These are phyloP conservation scores for Saturnispora ahearnii DNA, from an alignment of 805 yeast genomes.

Conservation along the genomic window DNA sequence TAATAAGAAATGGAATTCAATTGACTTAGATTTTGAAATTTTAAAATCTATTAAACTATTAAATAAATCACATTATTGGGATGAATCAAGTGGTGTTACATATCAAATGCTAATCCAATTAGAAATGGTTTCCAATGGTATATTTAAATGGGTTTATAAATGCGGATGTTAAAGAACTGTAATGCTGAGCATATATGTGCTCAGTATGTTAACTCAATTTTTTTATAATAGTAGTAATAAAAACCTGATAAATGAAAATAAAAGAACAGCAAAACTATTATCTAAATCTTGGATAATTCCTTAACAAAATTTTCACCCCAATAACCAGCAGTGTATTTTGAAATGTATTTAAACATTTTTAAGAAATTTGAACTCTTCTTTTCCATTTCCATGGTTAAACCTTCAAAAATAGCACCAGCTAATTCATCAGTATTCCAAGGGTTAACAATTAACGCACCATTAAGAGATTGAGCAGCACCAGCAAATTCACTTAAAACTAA, in stretches of 20 bases:
- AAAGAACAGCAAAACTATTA: background rate
- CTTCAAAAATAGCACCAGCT: slow-evolving; percentile 76
- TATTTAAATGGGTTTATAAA: slow-evolving; percentile 9
- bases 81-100: background rate
- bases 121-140: background rate
- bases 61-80: background rate
- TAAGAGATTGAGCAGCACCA: slow-evolving; percentile 97
- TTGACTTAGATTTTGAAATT: slow-evolving; percentile 1
- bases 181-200: background rate
- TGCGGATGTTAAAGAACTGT: background rate
- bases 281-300: slow-evolving; percentile 41
- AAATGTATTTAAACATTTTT: slow-evolving; percentile 76
- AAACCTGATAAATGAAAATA: background rate
- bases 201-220: background rate
- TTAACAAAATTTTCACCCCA: slow-evolving; percentile 97
- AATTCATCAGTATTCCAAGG: slow-evolving; percentile 98
- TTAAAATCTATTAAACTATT: background rate
- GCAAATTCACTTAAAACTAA: slow-evolving; percentile 90
- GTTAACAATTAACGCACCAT: slow-evolving; percentile 88
- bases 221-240: background rate
- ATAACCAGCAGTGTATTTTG: slow-evolving; percentile 87
- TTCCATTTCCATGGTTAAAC: slow-evolving; percentile 77
- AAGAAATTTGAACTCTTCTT: slow-evolving; percentile 71
- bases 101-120: slow-evolving; percentile 6
- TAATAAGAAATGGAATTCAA: background rate